phyloP scores from a whole-genome alignment of 2,329 filamentous ascomycete species.

The Pseudocercospora pini-densiflorae region DNA sequence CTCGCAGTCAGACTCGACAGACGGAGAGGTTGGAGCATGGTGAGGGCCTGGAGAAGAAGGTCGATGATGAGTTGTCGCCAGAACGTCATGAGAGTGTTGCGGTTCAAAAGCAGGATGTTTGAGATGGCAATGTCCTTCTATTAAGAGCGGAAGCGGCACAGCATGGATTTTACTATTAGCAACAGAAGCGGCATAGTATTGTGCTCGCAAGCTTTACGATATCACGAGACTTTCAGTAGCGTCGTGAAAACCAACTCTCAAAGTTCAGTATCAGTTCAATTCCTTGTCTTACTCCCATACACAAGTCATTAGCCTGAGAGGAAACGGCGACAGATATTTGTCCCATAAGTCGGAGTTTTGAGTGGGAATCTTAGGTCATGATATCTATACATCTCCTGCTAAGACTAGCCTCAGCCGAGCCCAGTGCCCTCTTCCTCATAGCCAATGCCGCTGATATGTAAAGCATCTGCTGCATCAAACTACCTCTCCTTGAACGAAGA shows the following conservation, averaged over 20 bases:
- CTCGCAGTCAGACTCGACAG: conserved; percentile 18
- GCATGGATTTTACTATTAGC: no score
- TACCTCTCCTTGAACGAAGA: not conserved
- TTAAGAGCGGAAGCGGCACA: no score
- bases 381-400: not conserved
- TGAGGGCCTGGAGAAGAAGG: conserved; percentile 19
- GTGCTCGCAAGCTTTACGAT: not conserved
- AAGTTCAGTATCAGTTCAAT: no score
- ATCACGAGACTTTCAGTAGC: not conserved
- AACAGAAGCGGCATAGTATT: no score
- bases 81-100: conserved; percentile 23
- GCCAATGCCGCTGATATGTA: not conserved
- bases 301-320: no score
- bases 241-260: not conserved
- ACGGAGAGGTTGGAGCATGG: conserved; percentile 20
- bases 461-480: not conserved
- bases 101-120: conserved; percentile 20
- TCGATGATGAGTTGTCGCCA: conserved; percentile 14
- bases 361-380: not conserved
- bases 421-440: not conserved
- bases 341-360: no score
- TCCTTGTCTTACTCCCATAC: no score
- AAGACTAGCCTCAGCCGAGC: not conserved
- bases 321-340: no score
- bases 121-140: not conserved